These are phyloP conservation scores for Phytomonas sp. DNA, from an alignment of 208 protist species.

Conservation along the genomic window DNA sequence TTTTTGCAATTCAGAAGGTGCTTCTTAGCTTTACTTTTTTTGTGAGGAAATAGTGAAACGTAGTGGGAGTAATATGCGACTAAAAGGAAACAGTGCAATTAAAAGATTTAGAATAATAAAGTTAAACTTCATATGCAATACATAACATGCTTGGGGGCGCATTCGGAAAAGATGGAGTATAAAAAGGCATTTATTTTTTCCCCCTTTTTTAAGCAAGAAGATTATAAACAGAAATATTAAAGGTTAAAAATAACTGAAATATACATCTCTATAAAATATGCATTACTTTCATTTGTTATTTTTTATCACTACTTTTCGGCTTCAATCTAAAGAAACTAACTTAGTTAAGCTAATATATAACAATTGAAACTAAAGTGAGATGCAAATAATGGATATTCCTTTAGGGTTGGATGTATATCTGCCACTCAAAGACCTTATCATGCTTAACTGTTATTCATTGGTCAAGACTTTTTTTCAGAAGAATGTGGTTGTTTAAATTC, in stretches of 20 bases:
- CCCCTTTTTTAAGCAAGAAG: not conserved
- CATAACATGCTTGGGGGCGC: not conserved
- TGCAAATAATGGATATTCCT: not conserved
- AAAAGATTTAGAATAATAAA: not conserved
- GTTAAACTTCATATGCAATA: not conserved
- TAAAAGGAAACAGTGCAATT: not conserved
- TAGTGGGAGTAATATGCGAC: not conserved
- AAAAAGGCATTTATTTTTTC: not conserved
- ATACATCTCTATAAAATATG: not conserved
- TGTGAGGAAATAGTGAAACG: not conserved
- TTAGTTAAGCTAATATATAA: too few relatives aligned
- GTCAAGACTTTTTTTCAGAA: not conserved
- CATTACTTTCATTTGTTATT: constrained; percentile 13
- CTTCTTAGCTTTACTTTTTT: not conserved
- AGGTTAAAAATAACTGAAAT: not conserved
- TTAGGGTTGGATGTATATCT: not conserved
- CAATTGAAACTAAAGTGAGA: too few relatives aligned
- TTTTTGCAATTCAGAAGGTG: not conserved
- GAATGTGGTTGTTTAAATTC: not conserved
- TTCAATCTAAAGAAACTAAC: not conserved
- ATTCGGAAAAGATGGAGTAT: not conserved
- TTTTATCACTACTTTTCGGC: constrained; percentile 1
- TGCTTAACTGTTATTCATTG: not conserved
- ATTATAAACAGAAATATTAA: not conserved
- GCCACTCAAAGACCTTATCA: not conserved